phyloP scores from a whole-genome alignment of 2,329 filamentous ascomycete genomes.

The Claviceps maximensis region DNA sequence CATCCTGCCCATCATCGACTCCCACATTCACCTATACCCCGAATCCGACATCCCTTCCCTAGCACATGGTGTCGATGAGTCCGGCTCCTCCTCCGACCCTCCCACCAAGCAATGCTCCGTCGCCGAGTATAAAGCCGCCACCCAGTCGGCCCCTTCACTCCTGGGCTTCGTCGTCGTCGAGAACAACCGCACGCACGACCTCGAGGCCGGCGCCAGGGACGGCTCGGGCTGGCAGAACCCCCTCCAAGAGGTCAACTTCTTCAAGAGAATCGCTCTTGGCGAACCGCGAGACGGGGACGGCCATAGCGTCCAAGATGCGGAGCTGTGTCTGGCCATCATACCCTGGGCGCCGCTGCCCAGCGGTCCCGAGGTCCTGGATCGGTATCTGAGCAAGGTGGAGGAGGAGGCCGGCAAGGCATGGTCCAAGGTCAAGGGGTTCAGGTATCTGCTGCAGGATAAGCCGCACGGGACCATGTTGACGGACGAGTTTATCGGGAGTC shows the following conservation, averaged over 20 bases:
- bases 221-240: constrained; percentile 51
- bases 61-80: constrained; percentile 49
- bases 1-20: constrained; percentile 60
- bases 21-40: constrained; percentile 84
- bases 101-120: constrained; percentile 53
- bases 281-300: constrained; percentile 43
- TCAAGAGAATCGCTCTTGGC: constrained; percentile 53
- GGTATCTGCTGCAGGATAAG: constrained; percentile 74
- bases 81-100: constrained; percentile 43
- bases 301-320: constrained; percentile 30
- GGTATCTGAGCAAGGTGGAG: constrained; percentile 51
- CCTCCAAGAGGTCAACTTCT: constrained; percentile 57
- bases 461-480: constrained; percentile 50
- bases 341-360: constrained; percentile 77
- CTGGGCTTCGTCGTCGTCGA: constrained; percentile 73
- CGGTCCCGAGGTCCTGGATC: constrained; percentile 42
- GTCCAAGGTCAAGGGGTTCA: constrained; percentile 60
- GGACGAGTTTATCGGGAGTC: constrained; percentile 48
- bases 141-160: constrained; percentile 29
- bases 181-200: constrained; percentile 57
- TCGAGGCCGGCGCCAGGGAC: constrained; percentile 31
- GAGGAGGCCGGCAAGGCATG: constrained; percentile 51
- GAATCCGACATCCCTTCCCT: constrained; percentile 51
- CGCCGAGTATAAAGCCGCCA: constrained; percentile 44
- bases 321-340: constrained; percentile 55